Evolutionary conservation across 2,329 filamentous ascomycete species (phyloP).

Genomic region (Aspergillus quadricinctus): DNA sequence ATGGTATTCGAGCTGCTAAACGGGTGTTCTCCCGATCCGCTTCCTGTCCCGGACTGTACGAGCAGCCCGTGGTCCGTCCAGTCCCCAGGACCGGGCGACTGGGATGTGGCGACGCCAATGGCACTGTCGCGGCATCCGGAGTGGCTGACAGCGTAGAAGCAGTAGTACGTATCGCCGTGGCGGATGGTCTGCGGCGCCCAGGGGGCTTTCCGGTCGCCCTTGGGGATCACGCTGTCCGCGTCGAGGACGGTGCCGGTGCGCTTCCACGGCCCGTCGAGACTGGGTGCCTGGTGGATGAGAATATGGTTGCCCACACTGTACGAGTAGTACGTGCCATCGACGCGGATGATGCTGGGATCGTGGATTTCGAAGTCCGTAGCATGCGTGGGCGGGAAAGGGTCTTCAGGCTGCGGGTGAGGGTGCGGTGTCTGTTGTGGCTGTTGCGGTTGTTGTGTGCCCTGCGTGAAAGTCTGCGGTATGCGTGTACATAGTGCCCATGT

Average conservation of each 20-base stretch:
- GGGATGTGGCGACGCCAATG: constrained; percentile 55
- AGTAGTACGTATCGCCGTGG: constrained; percentile 56
- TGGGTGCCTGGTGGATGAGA: constrained; percentile 24
- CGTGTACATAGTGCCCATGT: neutral
- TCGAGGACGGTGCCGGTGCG: constrained; percentile 25
- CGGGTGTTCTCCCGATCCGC: constrained; percentile 20
- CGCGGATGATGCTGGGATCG: constrained; percentile 29
- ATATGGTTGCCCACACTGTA: constrained; percentile 32
- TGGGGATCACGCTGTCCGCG: constrained; percentile 28
- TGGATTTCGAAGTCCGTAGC: constrained; percentile 23
- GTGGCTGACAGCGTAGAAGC: constrained; percentile 61
- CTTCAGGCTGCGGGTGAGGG: neutral
- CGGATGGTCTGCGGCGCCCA: constrained; percentile 60
- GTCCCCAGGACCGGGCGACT: constrained; percentile 28
- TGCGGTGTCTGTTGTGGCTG: neutral
- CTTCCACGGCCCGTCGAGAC: constrained; percentile 30
- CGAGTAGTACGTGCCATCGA: constrained; percentile 25
- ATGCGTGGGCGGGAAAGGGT: constrained; percentile 3
- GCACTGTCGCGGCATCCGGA: constrained; percentile 60
- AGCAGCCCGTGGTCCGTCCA: constrained; percentile 37
- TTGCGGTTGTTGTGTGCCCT: neutral
- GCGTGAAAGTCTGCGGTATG: neutral
- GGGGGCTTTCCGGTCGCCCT: constrained; percentile 28
- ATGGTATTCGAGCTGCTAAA: constrained; percentile 56
- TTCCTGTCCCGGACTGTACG: constrained; percentile 31